Percentiles rank a stretch among this genome's conserved stretches.
phyloP scores from a whole-genome alignment of 139 green algal genomes.

The Picochlorum sp. region DNA sequence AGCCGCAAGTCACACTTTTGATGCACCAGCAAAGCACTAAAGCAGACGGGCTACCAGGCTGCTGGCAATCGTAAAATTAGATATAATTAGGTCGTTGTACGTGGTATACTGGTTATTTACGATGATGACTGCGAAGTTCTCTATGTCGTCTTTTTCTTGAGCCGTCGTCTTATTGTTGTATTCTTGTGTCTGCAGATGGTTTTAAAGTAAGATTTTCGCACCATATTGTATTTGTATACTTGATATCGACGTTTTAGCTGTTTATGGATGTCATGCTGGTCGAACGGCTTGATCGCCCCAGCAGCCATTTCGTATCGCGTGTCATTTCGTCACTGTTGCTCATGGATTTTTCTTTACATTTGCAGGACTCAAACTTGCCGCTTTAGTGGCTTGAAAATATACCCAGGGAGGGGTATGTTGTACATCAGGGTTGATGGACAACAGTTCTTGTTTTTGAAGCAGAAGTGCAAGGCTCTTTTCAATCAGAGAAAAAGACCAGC shows the following conservation, averaged over 20 bases:
- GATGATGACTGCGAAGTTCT: neutral
- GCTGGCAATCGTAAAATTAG: no score
- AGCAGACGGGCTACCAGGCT: no score
- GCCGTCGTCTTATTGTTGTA: neutral
- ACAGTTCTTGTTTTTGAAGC: slow-evolving; percentile 93
- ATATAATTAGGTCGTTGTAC: no score
- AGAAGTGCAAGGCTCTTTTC: slow-evolving; percentile 87
- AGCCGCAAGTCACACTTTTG: no score
- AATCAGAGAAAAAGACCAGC: slow-evolving; percentile 84
- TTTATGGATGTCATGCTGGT: neutral
- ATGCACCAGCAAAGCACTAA: no score
- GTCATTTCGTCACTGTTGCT: neutral
- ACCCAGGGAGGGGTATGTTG: slow-evolving; percentile 85
- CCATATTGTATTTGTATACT: neutral
- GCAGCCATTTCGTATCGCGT: neutral
- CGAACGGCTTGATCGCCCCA: neutral
- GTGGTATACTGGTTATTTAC: neutral
- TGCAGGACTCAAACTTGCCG: slow-evolving; percentile 90
- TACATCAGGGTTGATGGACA: slow-evolving; percentile 86
- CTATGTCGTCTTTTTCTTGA: neutral
- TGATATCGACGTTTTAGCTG: no score
- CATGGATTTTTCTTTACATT: neutral
- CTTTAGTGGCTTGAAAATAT: slow-evolving; percentile 97
- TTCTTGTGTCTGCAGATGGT: slow-evolving; percentile 5
- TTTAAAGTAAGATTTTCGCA: slow-evolving; percentile 4